Evolutionary conservation across 2,329 filamentous ascomycete species (phyloP).

Genomic region (Phyllosticta paracitricarpa): DNA sequence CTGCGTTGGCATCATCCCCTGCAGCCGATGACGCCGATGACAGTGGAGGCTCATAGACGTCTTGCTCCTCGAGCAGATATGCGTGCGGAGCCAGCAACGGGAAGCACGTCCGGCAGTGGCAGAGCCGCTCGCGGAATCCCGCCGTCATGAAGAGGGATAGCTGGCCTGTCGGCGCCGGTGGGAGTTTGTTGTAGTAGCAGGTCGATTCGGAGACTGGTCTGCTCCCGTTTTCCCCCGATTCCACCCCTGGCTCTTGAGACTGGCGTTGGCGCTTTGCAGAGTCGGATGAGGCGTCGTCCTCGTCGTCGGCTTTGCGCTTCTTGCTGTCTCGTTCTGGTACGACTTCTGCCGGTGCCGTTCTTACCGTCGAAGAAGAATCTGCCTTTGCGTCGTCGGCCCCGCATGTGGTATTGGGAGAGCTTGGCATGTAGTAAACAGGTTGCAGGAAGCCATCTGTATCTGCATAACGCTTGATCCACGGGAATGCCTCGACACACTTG

Average conservation of each 20-base stretch:
- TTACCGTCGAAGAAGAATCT: not conserved
- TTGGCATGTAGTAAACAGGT: constrained; percentile 49
- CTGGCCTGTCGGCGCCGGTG: constrained; percentile 38
- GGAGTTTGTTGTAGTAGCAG: constrained; percentile 22
- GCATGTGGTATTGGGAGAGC: constrained; percentile 11
- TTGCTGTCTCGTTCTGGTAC: constrained; percentile 16
- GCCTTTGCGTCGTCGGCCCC: not conserved
- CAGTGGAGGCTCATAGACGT: constrained; percentile 83
- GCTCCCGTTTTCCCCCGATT: not conserved
- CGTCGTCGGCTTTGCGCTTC: constrained; percentile 38
- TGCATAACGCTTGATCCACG: constrained; percentile 88
- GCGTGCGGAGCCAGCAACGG: constrained; percentile 58
- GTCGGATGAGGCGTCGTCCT: not conserved
- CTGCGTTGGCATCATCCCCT: constrained; percentile 46
- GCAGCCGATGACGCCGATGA: constrained; percentile 39
- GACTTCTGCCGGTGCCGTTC: not conserved
- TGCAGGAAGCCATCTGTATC: constrained; percentile 69
- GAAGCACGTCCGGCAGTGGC: constrained; percentile 75
- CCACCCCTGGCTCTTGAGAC: not conserved
- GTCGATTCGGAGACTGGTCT: not conserved
- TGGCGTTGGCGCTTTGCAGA: constrained; percentile 9
- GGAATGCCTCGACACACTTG: constrained; percentile 77
- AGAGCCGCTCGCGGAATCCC: constrained; percentile 71
- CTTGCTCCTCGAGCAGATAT: constrained; percentile 87
- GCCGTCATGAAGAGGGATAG: constrained; percentile 78